Base-by-base conservation (phyloP, 2,329 filamentous ascomycete genomes). In the Didymellaceae sp. region DNA sequence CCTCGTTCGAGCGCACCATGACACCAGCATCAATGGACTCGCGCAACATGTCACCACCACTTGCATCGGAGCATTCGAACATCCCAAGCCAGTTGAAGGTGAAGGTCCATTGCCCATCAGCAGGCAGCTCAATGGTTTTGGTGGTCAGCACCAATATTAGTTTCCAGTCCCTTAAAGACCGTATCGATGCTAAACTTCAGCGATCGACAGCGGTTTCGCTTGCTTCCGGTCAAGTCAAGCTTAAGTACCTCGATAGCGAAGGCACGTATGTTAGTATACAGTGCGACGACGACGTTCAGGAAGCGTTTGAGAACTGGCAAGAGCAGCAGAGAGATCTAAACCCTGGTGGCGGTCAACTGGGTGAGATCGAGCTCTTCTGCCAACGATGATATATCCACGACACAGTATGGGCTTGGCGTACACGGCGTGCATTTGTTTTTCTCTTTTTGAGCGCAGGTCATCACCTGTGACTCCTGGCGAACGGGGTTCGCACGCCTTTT, bases 141-240 rank as follows among this genome's bases (percentile, higher is more conserved):
- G 93, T 99, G 9, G 95, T 96, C 32, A 89, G 91, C 24, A 95
- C 91, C 74, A 96, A 95, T 70, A 97, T 97, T 65, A 88, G 90
- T 31, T 97, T 95, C 74, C 90, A 94, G 60, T 94, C 90, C 18
- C 81, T 99, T 46, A 91, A 94, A 58, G 94, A 97, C 70, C 89
- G 94, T 9, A 97, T 99, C 63, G 94, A 99, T 68, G 91, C 91
- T 21, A 99, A 99, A 73, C 83, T 99, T 50, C 89, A 89, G 52
- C 86, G 90, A 46, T 92, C 92, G 63, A 96, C 91, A 16, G 87
- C 83, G 62, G 89, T 90, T 68, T 92, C 89, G 44, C 92, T 97
- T 66, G 86, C 86, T 62, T 88, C 85, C 66, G 89, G 90, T 55
- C 87, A 88, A 59, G 85, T 97, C 62, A 91, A 91, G 75, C 78